These are phyloP conservation scores for Kandelia obovata DNA, from an alignment of 345 rosid species.

Conservation along the genomic window DNA sequence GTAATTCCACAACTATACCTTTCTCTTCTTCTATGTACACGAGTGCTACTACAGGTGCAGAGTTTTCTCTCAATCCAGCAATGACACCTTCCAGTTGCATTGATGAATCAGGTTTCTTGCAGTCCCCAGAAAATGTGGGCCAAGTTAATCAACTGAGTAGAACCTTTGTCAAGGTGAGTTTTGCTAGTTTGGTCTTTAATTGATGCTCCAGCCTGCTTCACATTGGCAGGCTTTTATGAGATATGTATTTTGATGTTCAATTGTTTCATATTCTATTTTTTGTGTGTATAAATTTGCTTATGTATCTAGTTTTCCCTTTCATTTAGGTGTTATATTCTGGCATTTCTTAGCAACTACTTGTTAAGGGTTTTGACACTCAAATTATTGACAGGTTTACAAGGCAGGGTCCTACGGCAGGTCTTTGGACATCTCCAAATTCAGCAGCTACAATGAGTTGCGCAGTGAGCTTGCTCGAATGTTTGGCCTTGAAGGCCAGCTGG, in stretches of 20 bases:
- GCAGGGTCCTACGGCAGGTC: conserved; percentile 91
- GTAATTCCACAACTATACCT: conserved; percentile 58
- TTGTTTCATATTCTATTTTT: too few species aligned
- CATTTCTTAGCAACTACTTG: background rate
- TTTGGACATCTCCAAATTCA: conserved; percentile 78
- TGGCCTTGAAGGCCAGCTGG: conserved; percentile 98
- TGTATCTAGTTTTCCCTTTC: too few species aligned
- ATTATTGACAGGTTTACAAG: conserved; percentile 68
- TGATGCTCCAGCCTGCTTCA: background rate
- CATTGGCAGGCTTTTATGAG: too few species aligned
- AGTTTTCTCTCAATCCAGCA: conserved; percentile 67
- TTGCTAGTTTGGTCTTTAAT: background rate
- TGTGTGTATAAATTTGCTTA: too few species aligned
- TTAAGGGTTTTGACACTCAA: background rate
- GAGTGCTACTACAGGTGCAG: conserved; percentile 46
- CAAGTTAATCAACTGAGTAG: conserved; percentile 54
- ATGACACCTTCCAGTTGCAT: conserved; percentile 69
- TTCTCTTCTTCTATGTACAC: conserved; percentile 55
- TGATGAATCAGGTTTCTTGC: conserved; percentile 76
- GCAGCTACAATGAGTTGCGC: conserved; percentile 96
- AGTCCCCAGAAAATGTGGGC: conserved; percentile 63
- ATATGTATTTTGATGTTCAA: too few species aligned
- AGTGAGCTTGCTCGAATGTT: conserved; percentile 91
- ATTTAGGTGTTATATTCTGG: too few species aligned
- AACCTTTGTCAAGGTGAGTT: conserved; percentile 85